Evolutionary conservation across 1,284 basidiomycete species (phyloP).

Genomic region (Moesziomyces sp.): DNA sequence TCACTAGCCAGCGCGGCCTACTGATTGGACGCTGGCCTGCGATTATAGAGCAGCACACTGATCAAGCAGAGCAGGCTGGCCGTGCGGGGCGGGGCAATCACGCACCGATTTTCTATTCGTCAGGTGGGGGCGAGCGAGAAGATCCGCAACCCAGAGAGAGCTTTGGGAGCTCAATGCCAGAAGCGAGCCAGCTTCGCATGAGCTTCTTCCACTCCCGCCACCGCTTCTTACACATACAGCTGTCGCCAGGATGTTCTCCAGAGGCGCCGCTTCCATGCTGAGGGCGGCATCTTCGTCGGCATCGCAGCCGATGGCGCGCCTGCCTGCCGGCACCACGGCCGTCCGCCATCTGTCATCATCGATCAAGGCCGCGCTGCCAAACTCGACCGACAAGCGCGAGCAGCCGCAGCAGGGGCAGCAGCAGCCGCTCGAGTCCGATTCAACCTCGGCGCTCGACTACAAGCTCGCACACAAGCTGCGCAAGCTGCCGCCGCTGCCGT

Average conservation of each 20-base stretch:
- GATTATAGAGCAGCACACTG: background rate
- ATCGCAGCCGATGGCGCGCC: constrained; percentile 23
- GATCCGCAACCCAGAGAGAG: background rate
- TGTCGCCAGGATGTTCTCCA: constrained; percentile 33
- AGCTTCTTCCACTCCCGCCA: background rate
- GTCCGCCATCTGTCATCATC: constrained; percentile 17
- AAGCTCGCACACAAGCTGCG: constrained; percentile 75
- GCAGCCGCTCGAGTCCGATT: constrained; percentile 31
- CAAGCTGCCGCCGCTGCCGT: constrained; percentile 66
- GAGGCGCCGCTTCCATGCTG: constrained; percentile 34
- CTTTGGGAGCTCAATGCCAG: background rate
- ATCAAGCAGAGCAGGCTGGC: background rate
- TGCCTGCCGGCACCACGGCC: constrained; percentile 8
- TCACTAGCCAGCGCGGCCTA: background rate
- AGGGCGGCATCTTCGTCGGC: constrained; percentile 24
- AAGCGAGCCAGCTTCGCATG: background rate
- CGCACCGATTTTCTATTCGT: background rate
- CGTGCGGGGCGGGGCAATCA: constrained; percentile 1
- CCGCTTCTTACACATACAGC: constrained; percentile 1
- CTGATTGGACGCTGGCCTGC: background rate
- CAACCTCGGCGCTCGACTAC: constrained; percentile 92
- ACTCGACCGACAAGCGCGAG: constrained; percentile 37
- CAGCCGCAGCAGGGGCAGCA: constrained; percentile 12
- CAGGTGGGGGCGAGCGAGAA: background rate
- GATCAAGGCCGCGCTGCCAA: constrained; percentile 11